Conservation (phyloP, 257 asterid species). For the Ajuga chamaepitys region DNA sequence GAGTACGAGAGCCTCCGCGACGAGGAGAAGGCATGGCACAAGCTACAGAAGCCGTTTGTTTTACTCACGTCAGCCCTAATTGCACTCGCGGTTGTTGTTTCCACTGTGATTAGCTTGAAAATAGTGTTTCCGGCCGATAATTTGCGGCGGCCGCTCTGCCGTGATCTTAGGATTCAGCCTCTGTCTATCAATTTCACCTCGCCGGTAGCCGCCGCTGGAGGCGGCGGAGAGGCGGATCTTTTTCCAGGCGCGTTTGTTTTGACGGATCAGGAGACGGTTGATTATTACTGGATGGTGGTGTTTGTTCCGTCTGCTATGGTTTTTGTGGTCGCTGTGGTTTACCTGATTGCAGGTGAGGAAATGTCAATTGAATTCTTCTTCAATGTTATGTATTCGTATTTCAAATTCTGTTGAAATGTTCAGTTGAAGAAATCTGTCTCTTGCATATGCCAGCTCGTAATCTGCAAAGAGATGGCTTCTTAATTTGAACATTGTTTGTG, state of each 20-base stretch:
- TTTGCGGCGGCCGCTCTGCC: slow-evolving; percentile 76
- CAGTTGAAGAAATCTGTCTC: neutral
- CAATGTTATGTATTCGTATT: neutral
- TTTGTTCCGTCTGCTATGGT: slow-evolving; percentile 62
- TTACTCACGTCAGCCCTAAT: slow-evolving; percentile 27
- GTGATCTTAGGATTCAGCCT: slow-evolving; percentile 78
- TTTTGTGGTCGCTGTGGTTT: slow-evolving; percentile 44
- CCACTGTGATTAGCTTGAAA: slow-evolving; percentile 58
- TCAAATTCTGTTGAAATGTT: neutral
- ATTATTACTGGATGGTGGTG: slow-evolving; percentile 94
- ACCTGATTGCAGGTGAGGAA: slow-evolving; percentile 65
- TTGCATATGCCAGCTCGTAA: neutral
- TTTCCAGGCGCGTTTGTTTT: slow-evolving; percentile 62
- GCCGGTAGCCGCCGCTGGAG: slow-evolving; percentile 15
- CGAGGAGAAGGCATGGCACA: slow-evolving; percentile 76
- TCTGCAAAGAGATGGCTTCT: neutral
- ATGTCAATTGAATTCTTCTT: slow-evolving; percentile 10
- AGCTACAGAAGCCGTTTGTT: slow-evolving; percentile 53
- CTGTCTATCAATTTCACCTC: slow-evolving; percentile 58
- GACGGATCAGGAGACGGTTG: slow-evolving; percentile 93
- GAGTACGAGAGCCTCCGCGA: slow-evolving; percentile 80
- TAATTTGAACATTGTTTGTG: neutral
- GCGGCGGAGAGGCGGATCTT: slow-evolving; percentile 51
- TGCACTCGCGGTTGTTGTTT: slow-evolving; percentile 39
- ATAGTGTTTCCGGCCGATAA: slow-evolving; percentile 69